Conservation (phyloP, 495 filamentous ascomycete species). For the Podospora fimiseda region DNA sequence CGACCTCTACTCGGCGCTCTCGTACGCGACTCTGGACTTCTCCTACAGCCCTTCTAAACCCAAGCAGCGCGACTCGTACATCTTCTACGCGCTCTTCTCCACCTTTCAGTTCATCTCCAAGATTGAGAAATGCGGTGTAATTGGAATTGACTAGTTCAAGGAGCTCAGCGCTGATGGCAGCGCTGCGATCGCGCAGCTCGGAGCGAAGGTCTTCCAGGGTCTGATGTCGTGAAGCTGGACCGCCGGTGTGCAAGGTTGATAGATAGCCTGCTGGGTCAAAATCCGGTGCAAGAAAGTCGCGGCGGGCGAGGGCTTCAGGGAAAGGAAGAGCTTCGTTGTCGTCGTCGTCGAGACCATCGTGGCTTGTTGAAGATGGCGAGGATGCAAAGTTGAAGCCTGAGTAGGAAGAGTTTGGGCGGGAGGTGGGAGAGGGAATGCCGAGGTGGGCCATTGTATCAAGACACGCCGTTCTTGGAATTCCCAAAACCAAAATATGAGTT, state of each 20-base stretch:
- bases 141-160: slow-evolving; percentile 91
- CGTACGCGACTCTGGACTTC: slow-evolving; percentile 45
- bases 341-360: slow-evolving; percentile 41
- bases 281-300: slow-evolving; percentile 66
- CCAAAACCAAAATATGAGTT: no score
- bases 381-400: slow-evolving; percentile 28
- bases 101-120: slow-evolving; percentile 75
- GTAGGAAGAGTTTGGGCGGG: slow-evolving; percentile 27
- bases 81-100: slow-evolving; percentile 91
- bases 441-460: slow-evolving; percentile 33
- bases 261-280: slow-evolving; percentile 83
- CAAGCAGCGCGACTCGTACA: slow-evolving; percentile 76
- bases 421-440: slow-evolving; percentile 19
- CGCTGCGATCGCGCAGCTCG: slow-evolving; percentile 71
- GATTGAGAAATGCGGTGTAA: slow-evolving; percentile 79
- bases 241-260: slow-evolving; percentile 53
- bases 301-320: slow-evolving; percentile 70
- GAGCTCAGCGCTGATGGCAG: slow-evolving; percentile 72
- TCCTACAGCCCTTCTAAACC: slow-evolving; percentile 72
- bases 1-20: slow-evolving; percentile 39
- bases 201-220: slow-evolving; percentile 88
- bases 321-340: slow-evolving; percentile 64
- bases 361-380: slow-evolving; percentile 24
- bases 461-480: no score
- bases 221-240: slow-evolving; percentile 60